These are phyloP conservation scores for Baudoinia panamericana DNA, from an alignment of 495 filamentous ascomycete species.

Conservation along the genomic window DNA sequence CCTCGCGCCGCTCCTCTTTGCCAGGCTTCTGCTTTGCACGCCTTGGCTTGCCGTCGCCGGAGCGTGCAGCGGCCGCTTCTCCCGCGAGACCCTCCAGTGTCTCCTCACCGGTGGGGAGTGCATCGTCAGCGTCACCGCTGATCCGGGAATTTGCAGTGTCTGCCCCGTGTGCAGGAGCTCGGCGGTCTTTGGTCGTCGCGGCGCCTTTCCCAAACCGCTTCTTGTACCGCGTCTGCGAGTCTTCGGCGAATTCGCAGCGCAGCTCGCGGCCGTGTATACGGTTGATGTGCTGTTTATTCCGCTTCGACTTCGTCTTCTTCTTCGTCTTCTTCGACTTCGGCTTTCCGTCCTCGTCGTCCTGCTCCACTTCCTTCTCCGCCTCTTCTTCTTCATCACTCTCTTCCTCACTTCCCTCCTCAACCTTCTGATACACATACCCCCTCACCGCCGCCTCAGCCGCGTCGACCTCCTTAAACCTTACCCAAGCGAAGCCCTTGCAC, in stretches of 20 bases:
- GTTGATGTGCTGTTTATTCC: slow-evolving; percentile 70
- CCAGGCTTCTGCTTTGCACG: neutral
- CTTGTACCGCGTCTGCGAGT: slow-evolving; percentile 71
- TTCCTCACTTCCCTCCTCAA: slow-evolving; percentile 40
- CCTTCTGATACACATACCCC: slow-evolving; percentile 53
- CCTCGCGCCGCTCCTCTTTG: slow-evolving; percentile 9
- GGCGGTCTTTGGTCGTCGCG: slow-evolving; percentile 20
- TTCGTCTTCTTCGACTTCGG: slow-evolving; percentile 24
- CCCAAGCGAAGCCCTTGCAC: slow-evolving; percentile 95
- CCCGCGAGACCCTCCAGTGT: neutral
- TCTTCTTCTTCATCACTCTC: slow-evolving; percentile 20
- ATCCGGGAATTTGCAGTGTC: neutral
- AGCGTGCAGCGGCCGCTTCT: neutral
- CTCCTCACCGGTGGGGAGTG: no score
- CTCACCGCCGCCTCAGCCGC: slow-evolving; percentile 65
- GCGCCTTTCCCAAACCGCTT: slow-evolving; percentile 69
- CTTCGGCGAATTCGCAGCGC: slow-evolving; percentile 87
- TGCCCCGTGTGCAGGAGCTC: neutral
- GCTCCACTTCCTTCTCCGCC: slow-evolving; percentile 25
- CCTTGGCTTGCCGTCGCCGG: neutral
- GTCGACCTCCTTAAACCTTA: slow-evolving; percentile 69
- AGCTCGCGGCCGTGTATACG: slow-evolving; percentile 61
- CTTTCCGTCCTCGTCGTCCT: slow-evolving; percentile 28
- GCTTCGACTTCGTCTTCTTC: slow-evolving; percentile 43
- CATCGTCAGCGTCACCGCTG: neutral